Evolutionary conservation across 2,329 filamentous ascomycete genomes (phyloP), one percentile per base, ranked within the genome.

Genomic region (Tolypocladium endophyticum): DNA sequence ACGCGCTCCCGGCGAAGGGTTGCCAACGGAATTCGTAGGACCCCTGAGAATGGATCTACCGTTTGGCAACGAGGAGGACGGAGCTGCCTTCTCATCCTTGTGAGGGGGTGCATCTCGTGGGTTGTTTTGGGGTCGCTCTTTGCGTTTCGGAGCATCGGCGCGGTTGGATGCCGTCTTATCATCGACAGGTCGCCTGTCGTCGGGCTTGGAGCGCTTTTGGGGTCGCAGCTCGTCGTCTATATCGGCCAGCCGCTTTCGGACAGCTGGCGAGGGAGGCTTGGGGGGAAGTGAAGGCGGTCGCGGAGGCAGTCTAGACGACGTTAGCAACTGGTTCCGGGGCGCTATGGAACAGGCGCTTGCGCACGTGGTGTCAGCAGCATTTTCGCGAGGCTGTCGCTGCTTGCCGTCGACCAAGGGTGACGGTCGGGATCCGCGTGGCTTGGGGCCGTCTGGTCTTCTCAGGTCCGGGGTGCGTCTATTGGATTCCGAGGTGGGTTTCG

Each of bases 241-340:
- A 20, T 83, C 80, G 18, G 72, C 69, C 14, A 67, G 62, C 47
- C 80, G 79, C 70, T 82, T 83, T 64, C 75, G 79, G 62, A 68
- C 76, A 56, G 79, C 76, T 9, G 74, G 77, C 45, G 74, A 79
- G n/a, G 69, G 63, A 64, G 74, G 68, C 66, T 74, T 61, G 57
- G 74, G 65, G 54, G 74, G 71, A 50, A 73, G 61, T 36, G 68
- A 68, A 54, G 72, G 70, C 16, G 74, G 72, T 64, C 74, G 77
- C 20, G 71, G 71, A 25, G 72, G 72, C 4, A 75, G 64, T 61
- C 73, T 75, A 58, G 45, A 56, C 33, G 57, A 20, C 20, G 62
- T 67, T 65, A 68, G 63, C 54, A 18, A 57, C 45, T 25, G 39
- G 53, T 35, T 3, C 9, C 20, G 50, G 12, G 30, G 30, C 30